Conservation (phyloP, 768 basidiomycete genomes). For the Amanita thiersii region DNA sequence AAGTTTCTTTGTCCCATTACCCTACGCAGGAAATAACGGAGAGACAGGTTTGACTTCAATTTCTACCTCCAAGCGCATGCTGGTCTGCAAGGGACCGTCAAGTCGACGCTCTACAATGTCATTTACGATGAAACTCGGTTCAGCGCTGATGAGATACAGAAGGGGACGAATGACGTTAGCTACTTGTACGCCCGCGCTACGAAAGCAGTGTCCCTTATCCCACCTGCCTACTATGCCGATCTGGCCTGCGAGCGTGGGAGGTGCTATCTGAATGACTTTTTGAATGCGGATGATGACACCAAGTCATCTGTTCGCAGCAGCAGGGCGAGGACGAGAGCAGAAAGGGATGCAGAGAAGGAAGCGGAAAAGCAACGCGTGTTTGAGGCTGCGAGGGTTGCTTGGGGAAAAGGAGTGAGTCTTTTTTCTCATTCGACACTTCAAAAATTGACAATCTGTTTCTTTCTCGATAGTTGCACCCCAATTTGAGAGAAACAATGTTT, state of each 20-base stretch:
- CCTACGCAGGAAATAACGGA: slow-evolving; percentile 12
- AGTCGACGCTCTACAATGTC: slow-evolving; percentile 72
- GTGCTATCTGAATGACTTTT: slow-evolving; percentile 66
- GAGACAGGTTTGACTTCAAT: slow-evolving; percentile 49
- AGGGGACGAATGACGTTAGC: slow-evolving; percentile 58
- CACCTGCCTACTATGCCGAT: slow-evolving; percentile 77
- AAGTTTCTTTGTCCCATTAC: slow-evolving; percentile 15
- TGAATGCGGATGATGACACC: slow-evolving; percentile 41
- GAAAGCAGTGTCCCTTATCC: slow-evolving; percentile 74
- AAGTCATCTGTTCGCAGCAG: slow-evolving; percentile 23
- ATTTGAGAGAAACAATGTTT: slow-evolving; percentile 63
- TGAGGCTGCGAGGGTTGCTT: slow-evolving; percentile 35
- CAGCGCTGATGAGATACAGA: slow-evolving; percentile 65
- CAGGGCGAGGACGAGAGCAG: slow-evolving; percentile 19
- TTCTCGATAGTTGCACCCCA: slow-evolving; percentile 35
- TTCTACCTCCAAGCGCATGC: slow-evolving; percentile 70
- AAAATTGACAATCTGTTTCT: slow-evolving; percentile 4
- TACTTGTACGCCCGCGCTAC: slow-evolving; percentile 81
- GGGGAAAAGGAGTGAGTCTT: slow-evolving; percentile 44
- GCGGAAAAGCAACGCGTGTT: slow-evolving; percentile 31
- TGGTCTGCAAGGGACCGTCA: slow-evolving; percentile 64
- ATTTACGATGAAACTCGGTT: slow-evolving; percentile 71
- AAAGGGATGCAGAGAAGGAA: slow-evolving; percentile 27
- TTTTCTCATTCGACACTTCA: slow-evolving; percentile 1
- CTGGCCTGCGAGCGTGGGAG: slow-evolving; percentile 76